phyloP scores from a whole-genome alignment of 768 basidiomycete species.

The Strobilomyces dryophilus region DNA sequence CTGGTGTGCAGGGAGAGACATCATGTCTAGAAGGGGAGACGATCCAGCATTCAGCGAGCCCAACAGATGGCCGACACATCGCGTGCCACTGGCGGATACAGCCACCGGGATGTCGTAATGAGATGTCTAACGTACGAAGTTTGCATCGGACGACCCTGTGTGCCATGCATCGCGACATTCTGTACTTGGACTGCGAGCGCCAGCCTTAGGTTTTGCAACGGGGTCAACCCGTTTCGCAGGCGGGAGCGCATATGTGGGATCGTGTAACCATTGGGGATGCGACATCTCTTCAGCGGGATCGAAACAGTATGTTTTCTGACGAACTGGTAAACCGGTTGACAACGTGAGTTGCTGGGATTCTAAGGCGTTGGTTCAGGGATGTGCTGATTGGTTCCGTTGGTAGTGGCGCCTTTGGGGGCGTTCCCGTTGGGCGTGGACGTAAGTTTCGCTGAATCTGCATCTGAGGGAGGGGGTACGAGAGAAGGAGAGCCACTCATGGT shows the following conservation, averaged over 20 bases:
- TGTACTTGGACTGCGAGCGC: conserved; percentile 44
- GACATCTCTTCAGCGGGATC: conserved; percentile 44
- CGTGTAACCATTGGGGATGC: conserved; percentile 40
- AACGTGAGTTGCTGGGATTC: conserved; percentile 24
- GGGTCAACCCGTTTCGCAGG: conserved; percentile 40
- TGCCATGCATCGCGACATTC: conserved; percentile 34
- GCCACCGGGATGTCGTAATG: conserved; percentile 31
- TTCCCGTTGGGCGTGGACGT: conserved; percentile 16
- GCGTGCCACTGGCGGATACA: conserved; percentile 57
- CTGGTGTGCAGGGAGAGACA: conserved; percentile 35
- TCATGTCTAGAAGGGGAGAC: conserved; percentile 42
- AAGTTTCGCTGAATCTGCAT: conserved; percentile 36
- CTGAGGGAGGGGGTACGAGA: conserved; percentile 39
- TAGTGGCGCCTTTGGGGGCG: conserved; percentile 27
- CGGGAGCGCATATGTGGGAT: conserved; percentile 34
- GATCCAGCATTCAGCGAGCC: conserved; percentile 40
- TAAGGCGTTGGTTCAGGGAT: conserved; percentile 8
- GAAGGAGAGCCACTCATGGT: conserved; percentile 27
- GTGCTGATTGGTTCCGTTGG: conserved; percentile 27
- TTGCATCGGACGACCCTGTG: conserved; percentile 36
- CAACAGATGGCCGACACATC: conserved; percentile 30
- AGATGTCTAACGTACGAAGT: conserved; percentile 28
- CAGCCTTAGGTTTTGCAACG: conserved; percentile 54
- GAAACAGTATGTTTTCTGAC: conserved; percentile 44
- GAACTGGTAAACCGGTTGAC: conserved; percentile 35